Percentiles rank a stretch among this genome's conserved stretches.
phyloP scores from a whole-genome alignment of 495 filamentous ascomycete species.

The Neurospora discreta region DNA sequence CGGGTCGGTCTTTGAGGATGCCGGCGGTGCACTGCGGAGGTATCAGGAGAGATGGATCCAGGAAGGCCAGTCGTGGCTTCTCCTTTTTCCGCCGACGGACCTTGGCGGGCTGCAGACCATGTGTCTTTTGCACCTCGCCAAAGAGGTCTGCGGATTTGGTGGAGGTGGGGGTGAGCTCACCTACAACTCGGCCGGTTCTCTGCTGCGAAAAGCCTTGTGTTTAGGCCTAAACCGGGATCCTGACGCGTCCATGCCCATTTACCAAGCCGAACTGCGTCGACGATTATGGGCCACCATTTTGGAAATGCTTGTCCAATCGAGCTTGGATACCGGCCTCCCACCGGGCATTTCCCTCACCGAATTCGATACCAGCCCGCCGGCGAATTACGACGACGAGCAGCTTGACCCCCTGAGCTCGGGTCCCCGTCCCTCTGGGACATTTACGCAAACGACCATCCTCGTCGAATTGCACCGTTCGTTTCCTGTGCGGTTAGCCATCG shows the following conservation, averaged over 20 bases:
- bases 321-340: slow-evolving; percentile 48
- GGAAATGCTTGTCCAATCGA: slow-evolving; percentile 49
- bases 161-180: slow-evolving; percentile 40
- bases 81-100: slow-evolving; percentile 30
- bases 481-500: slow-evolving; percentile 23
- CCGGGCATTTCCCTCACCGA: slow-evolving; percentile 43
- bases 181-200: slow-evolving; percentile 48
- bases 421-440: slow-evolving; percentile 14
- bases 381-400: slow-evolving; percentile 41
- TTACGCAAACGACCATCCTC: slow-evolving; percentile 30
- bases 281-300: slow-evolving; percentile 59
- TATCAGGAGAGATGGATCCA: slow-evolving; percentile 51
- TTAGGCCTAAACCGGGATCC: slow-evolving; percentile 56
- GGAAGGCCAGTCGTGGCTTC: slow-evolving; percentile 52
- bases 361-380: slow-evolving; percentile 44
- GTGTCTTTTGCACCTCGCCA: slow-evolving; percentile 49
- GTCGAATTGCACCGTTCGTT: slow-evolving; percentile 26
- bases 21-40: slow-evolving; percentile 32
- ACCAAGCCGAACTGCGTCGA: slow-evolving; percentile 54
- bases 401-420: slow-evolving; percentile 12
- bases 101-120: slow-evolving; percentile 46
- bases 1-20: slow-evolving; percentile 45
- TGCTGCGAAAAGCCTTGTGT: slow-evolving; percentile 47
- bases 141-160: slow-evolving; percentile 33
- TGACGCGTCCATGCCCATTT: slow-evolving; percentile 26